These are phyloP conservation scores for Exophiala lecanii-corni DNA, from an alignment of 2,329 filamentous ascomycete species.

Conservation along the genomic window DNA sequence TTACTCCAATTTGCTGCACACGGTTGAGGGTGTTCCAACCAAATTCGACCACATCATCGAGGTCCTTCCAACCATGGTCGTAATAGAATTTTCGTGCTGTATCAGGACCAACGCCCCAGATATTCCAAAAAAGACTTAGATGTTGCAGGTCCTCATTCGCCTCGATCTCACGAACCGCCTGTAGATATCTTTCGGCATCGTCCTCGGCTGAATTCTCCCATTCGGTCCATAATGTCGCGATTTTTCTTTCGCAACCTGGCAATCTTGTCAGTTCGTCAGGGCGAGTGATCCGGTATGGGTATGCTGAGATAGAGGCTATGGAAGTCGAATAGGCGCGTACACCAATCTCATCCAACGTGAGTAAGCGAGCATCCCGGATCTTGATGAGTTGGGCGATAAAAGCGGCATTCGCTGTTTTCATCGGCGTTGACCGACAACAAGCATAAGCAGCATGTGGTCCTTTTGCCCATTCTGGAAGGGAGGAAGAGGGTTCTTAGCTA, in stretches of 20 bases:
- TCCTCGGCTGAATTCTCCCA: slow-evolving; percentile 53
- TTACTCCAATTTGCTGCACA: slow-evolving; percentile 88
- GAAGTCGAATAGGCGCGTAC: slow-evolving; percentile 81
- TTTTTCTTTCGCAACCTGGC: slow-evolving; percentile 77
- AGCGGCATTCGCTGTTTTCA: slow-evolving; percentile 63
- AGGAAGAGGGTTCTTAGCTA: slow-evolving; percentile 44
- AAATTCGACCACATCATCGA: slow-evolving; percentile 80
- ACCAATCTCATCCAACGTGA: slow-evolving; percentile 72
- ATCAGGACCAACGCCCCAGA: slow-evolving; percentile 85
- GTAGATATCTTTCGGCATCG: slow-evolving; percentile 49
- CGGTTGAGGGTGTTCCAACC: slow-evolving; percentile 72
- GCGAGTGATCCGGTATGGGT: slow-evolving; percentile 57
- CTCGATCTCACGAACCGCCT: slow-evolving; percentile 61
- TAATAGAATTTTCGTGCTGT: slow-evolving; percentile 79
- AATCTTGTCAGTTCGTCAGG: slow-evolving; percentile 48
- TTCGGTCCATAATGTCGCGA: slow-evolving; percentile 71
- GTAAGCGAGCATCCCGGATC: slow-evolving; percentile 65
- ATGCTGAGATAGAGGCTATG: slow-evolving; percentile 78
- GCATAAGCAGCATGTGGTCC: slow-evolving; percentile 61
- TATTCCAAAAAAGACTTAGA: slow-evolving; percentile 69
- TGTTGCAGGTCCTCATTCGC: slow-evolving; percentile 60
- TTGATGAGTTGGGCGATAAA: slow-evolving; percentile 73
- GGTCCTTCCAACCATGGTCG: slow-evolving; percentile 68
- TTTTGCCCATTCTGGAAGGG: slow-evolving; percentile 65
- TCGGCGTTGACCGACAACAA: slow-evolving; percentile 72